Conservation (phyloP, 2,329 filamentous ascomycete genomes). For the Paramyrothecium sp. region DNA sequence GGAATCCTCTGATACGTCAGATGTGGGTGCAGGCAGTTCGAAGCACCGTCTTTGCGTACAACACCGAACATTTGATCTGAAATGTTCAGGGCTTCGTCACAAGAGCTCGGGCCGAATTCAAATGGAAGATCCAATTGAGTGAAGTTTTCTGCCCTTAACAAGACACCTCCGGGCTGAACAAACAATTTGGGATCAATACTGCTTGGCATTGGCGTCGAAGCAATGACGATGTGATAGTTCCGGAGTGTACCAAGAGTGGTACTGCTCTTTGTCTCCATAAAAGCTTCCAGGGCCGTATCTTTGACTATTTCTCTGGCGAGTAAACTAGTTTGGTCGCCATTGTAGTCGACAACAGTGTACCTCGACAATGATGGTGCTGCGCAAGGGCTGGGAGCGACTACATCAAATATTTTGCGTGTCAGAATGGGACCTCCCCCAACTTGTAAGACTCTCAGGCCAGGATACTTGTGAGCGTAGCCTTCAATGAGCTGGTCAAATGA, state of each 20-base stretch:
- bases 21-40: no score
- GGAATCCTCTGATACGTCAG: no score
- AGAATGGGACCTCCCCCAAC: slow-evolving; percentile 25
- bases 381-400: slow-evolving; percentile 15
- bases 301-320: slow-evolving; percentile 5
- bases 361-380: slow-evolving; percentile 31
- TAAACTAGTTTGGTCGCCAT: slow-evolving; percentile 4
- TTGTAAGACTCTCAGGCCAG: slow-evolving; percentile 36
- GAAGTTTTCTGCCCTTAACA: slow-evolving; percentile 14
- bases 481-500: slow-evolving; percentile 24
- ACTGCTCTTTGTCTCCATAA: slow-evolving; percentile 25
- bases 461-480: slow-evolving; percentile 36
- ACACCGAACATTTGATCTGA: no score
- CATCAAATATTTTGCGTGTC: slow-evolving; percentile 20
- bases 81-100: no score
- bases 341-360: slow-evolving; percentile 23
- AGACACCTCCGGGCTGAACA: slow-evolving; percentile 23
- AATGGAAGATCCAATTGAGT: no score
- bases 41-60: no score
- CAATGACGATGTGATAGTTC: slow-evolving; percentile 32
- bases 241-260: slow-evolving; percentile 18
- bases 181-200: not conserved
- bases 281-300: slow-evolving; percentile 12
- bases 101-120: no score
- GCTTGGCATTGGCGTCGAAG: not conserved